Conservation (phyloP, 805 yeast species). For the Candida patagonica region DNA sequence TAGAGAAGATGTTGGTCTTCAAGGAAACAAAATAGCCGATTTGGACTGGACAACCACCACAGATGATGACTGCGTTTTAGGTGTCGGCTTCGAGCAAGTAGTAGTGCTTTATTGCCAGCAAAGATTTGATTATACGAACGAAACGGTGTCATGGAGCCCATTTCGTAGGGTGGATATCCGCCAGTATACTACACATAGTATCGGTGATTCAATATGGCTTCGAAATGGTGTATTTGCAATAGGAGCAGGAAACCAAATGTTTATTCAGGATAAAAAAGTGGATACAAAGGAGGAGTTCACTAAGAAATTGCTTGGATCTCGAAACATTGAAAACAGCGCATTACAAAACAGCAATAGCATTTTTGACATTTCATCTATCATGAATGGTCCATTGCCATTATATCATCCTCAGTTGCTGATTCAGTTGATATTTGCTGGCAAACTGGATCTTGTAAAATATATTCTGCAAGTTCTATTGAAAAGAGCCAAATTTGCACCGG, state of each 20-base stretch:
- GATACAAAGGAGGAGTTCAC: conserved; percentile 47
- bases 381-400: conserved; percentile 83
- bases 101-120: conserved; percentile 62
- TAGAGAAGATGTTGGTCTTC: conserved; percentile 31
- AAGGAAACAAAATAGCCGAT: conserved; percentile 40
- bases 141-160: conserved; percentile 65
- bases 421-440: conserved; percentile 60
- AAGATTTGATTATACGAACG: conserved; percentile 81
- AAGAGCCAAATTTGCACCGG: conserved; percentile 43
- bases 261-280: conserved; percentile 62
- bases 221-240: conserved; percentile 67
- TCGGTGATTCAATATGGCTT: conserved; percentile 88
- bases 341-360: conserved; percentile 28
- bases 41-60: conserved; percentile 80
- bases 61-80: conserved; percentile 58
- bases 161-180: conserved; percentile 65
- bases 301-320: conserved; percentile 46
- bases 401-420: conserved; percentile 86
- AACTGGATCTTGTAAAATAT: conserved; percentile 43
- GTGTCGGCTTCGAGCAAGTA: conserved; percentile 68
- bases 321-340: conserved; percentile 25
- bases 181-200: conserved; percentile 63
- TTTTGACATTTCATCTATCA: conserved; percentile 59
- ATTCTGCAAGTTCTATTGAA: conserved; percentile 47
- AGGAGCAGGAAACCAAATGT: conserved; percentile 85